Base-by-base conservation (phyloP, 2,329 filamentous ascomycete genomes). In the Gremmenia infestans region DNA sequence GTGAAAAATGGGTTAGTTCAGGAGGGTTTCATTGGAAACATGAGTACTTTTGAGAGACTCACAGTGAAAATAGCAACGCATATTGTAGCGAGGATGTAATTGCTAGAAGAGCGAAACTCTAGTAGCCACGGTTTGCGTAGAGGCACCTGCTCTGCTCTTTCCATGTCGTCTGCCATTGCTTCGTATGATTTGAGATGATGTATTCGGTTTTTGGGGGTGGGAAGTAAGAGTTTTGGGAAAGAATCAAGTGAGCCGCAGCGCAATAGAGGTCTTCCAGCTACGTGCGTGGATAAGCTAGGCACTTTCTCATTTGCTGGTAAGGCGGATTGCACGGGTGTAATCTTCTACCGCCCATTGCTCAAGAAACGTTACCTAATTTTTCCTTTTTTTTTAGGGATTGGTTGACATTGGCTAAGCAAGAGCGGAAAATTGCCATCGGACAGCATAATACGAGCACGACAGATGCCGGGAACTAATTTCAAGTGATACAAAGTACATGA, bases 41-140 rank as follows among this genome's bases (percentile, higher is more conserved):
- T 32, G 12, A 40, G 37, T 40, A 2, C 3, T 2, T 15, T 5
- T 15, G 2, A 12, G 36, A 19, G 15, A 23, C 51, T n/a, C 23
- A 47, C 51, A 28, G 51, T 53, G 23, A 53, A 53, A 15, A 47
- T 47, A 17, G 51, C 51, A 14, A 53, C 25, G 43, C 43, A 53
- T 39, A 53, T 40, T 23, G 51, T 53, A 14, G 40, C 37, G 23
- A 52, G 40, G 28, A 52, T 46, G n/a, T 43, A 52, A 35, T 25
- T 22, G 25, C 32, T 11, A 2, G 50, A 52, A 15, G 50, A 52
- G n/a, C 50, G 50, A 35, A 45, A 45, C 8, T 52, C 40, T 12
- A 45, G 17, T 9, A 52, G 50, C 11, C 23, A 43, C 9, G 50
- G 50, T 25, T 48, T 48, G 37, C 37, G 37, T n/a, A 17, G 37